Percentiles rank a stretch among this genome's conserved stretches.
phyloP scores from a whole-genome alignment of 2,329 filamentous ascomycete genomes.

The Cyanodermella asteris region DNA sequence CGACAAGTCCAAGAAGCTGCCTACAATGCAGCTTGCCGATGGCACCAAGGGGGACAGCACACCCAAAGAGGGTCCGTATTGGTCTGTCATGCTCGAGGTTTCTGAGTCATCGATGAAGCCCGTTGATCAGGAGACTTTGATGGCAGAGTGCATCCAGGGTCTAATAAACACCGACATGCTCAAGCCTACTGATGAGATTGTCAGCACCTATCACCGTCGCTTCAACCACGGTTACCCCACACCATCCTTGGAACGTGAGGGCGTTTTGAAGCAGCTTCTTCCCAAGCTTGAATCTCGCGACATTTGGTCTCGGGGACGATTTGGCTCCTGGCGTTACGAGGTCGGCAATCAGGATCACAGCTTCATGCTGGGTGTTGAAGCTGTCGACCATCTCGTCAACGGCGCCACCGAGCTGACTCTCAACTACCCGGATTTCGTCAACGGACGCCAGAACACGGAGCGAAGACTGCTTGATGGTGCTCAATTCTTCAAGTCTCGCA shows the following conservation, averaged over 20 bases:
- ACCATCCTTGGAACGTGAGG: constrained; percentile 82
- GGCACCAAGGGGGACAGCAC: constrained; percentile 57
- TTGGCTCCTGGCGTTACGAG: constrained; percentile 96
- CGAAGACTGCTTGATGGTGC: constrained; percentile 39
- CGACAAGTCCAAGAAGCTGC: constrained; percentile 55
- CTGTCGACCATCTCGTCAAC: constrained; percentile 72
- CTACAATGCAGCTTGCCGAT: constrained; percentile 66
- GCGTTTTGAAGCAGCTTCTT: constrained; percentile 75
- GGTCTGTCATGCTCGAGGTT: constrained; percentile 98
- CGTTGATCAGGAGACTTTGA: constrained; percentile 62
- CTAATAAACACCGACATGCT: constrained; percentile 97
- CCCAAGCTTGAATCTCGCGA: constrained; percentile 78
- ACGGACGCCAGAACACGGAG: constrained; percentile 42
- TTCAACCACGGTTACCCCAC: constrained; percentile 99
- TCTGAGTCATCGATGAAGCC: constrained; percentile 93
- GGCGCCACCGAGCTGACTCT: constrained; percentile 79
- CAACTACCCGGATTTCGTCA: constrained; percentile 95
- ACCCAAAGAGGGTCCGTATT: constrained; percentile 79
- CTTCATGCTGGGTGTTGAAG: constrained; percentile 92
- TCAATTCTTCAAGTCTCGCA: constrained; percentile 30
- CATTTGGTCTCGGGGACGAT: constrained; percentile 89
- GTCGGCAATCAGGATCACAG: constrained; percentile 94
- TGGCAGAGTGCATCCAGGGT: constrained; percentile 84
- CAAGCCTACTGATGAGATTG: constrained; percentile 73
- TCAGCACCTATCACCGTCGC: constrained; percentile 92